Conservation (phyloP, 2,329 filamentous ascomycete species). For the Penicillium thymicola region DNA sequence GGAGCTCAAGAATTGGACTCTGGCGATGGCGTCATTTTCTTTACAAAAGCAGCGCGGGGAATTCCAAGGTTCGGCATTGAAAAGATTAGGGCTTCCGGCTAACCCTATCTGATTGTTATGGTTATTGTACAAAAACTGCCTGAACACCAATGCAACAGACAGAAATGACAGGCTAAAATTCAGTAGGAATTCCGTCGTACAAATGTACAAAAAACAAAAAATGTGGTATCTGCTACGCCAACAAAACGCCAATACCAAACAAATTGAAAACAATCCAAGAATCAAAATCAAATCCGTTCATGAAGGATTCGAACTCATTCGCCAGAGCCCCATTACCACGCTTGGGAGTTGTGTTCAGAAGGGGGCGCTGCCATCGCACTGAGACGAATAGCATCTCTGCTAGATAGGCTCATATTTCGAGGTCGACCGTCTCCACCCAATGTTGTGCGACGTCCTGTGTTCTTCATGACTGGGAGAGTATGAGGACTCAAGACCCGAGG, state of each 20-base stretch:
- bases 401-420: slow-evolving; percentile 38
- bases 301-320: slow-evolving; percentile 22
- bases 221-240: slow-evolving; percentile 33
- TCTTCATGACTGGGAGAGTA: slow-evolving; percentile 57
- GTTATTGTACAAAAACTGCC: not conserved
- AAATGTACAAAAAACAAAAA: slow-evolving; percentile 15
- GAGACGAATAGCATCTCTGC: slow-evolving; percentile 39
- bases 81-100: slow-evolving; percentile 6
- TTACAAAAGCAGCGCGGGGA: slow-evolving; percentile 16
- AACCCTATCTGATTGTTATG: not conserved
- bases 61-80: not conserved
- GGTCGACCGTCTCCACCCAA: slow-evolving; percentile 42
- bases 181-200: not conserved
- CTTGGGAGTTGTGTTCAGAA: slow-evolving; percentile 31
- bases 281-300: not conserved
- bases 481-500: slow-evolving; percentile 61
- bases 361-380: slow-evolving; percentile 38
- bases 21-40: slow-evolving; percentile 25
- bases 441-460: slow-evolving; percentile 43
- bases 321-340: slow-evolving; percentile 22
- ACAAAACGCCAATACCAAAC: slow-evolving; percentile 27
- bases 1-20: slow-evolving; percentile 1
- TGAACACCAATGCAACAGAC: not conserved
- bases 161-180: not conserved
- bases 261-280: slow-evolving; percentile 10